Base-by-base conservation (phyloP, 306 rosid species). In the Prunus mira region DNA sequence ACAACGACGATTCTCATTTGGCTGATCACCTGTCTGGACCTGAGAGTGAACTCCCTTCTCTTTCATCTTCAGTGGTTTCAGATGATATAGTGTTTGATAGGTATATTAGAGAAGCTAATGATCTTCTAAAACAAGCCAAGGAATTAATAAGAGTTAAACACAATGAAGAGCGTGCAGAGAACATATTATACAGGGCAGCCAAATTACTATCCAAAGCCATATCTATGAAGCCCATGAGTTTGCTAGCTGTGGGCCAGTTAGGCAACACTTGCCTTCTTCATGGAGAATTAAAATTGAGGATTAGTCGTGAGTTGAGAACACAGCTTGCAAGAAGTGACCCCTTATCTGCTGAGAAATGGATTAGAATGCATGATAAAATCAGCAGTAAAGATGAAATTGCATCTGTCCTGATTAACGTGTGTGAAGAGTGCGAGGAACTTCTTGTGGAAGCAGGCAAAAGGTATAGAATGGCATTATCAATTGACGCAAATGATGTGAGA, bases 211-310 rank as follows among this genome's bases (percentile, higher is more conserved):
- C 92, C n/a, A 89, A 87, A 72, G 99, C 97, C 74, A 83, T 85
- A 75, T 82, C 75, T 46, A 82, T 95, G 89, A 95, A 90, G 84
- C 99, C 99, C 28, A 86, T 84, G 92, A 95, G 97, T 89, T 81
- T 92, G 82, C 76, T 92, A 89, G 99, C 99, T 72, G 97, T 89
- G 27, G 99, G 97, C 46, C 97, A 87, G 81, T 64, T 92, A 66
- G 99, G 96, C 72, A 95, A 95, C 74, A 87, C 93, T 79, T 95
- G 84, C 63, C 97, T 95, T 89, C 97, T 95, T 79, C 99, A 95
- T 50, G 99, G 99, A 83, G 99, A 95, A 80, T 80, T 95, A 7
- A 92, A 92, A 79, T 85, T 95, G 79, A 89, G 93, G 85, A 84
- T 84, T 75, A 92, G 93, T 83, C 96, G 93, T 1, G 90, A 92